Conservation (phyloP, 257 asterid species). For the Nicotiana otophora region DNA sequence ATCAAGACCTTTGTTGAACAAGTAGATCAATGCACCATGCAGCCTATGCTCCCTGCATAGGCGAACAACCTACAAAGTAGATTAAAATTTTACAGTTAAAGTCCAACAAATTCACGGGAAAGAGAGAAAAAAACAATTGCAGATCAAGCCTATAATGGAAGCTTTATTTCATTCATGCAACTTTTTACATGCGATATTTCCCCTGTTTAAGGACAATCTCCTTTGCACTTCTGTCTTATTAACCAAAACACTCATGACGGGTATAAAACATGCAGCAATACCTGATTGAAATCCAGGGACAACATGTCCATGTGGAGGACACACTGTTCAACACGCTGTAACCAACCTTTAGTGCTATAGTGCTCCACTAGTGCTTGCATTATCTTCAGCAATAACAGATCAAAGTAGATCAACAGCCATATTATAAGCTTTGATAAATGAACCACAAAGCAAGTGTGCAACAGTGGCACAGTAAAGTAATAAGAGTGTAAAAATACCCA, state of each 20-base stretch:
- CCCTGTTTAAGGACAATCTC: background rate
- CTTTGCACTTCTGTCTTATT: background rate
- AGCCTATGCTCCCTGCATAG: constrained; percentile 94
- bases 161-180: background rate
- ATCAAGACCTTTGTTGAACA: constrained; percentile 95
- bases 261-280: constrained; percentile 14
- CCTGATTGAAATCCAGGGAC: constrained; percentile 98
- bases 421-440: constrained; percentile 3
- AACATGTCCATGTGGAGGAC: constrained; percentile 99
- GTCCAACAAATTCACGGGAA: background rate
- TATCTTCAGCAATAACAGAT: constrained; percentile 42
- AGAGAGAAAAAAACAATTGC: background rate
- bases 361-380: constrained; percentile 99
- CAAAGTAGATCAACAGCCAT: constrained; percentile 13
- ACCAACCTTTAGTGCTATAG: constrained; percentile 88
- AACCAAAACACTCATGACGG: background rate
- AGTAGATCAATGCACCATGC: constrained; percentile 87
- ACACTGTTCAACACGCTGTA: constrained; percentile 95
- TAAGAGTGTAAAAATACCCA: background rate
- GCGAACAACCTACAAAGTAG: constrained; percentile 67
- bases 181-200: background rate
- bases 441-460: constrained; percentile 1
- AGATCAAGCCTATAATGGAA: background rate
- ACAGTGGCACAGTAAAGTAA: background rate
- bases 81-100: constrained; percentile 23